These are phyloP conservation scores for Phytopythium boreale DNA, from an alignment of 352 stramenopile genomes.

Conservation along the genomic window DNA sequence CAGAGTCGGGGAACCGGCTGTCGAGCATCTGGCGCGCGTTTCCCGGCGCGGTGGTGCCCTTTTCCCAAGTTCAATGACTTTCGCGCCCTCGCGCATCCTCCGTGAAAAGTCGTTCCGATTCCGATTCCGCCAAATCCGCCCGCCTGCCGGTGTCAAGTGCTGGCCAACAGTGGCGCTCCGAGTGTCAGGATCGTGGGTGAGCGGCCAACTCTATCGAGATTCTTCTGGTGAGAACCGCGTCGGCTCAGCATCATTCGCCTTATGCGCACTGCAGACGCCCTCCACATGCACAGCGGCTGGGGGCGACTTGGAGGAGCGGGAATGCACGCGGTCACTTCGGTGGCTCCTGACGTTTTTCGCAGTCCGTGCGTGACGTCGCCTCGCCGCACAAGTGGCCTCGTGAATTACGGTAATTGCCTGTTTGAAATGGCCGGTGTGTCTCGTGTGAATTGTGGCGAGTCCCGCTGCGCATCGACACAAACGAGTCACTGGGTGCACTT, in stretches of 20 bases:
- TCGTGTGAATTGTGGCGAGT: too few relatives aligned
- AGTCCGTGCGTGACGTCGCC: too few relatives aligned
- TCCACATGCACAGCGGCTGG: too few relatives aligned
- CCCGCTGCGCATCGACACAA: too few relatives aligned
- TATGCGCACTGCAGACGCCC: too few relatives aligned
- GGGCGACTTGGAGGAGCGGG: not conserved
- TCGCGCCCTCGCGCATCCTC: not conserved
- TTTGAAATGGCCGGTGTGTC: too few relatives aligned
- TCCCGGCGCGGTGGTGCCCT: not conserved
- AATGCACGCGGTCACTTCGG: too few relatives aligned
- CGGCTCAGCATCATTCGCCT: not conserved
- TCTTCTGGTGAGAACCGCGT: not conserved
- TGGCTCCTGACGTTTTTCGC: too few relatives aligned
- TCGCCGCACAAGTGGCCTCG: too few relatives aligned
- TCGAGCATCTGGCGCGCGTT: not conserved
- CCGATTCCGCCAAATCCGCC: too few relatives aligned
- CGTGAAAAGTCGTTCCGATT: not conserved
- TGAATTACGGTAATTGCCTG: too few relatives aligned
- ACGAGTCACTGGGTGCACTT: not conserved
- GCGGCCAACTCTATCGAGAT: not conserved
- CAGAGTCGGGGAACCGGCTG: not conserved
- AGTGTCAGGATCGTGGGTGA: not conserved
- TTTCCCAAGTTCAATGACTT: not conserved
- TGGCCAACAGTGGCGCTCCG: not conserved
- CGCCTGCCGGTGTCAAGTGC: too few relatives aligned